Conservation (phyloP, 306 rosid genomes). For the Sphenostylis stenocarpa region DNA sequence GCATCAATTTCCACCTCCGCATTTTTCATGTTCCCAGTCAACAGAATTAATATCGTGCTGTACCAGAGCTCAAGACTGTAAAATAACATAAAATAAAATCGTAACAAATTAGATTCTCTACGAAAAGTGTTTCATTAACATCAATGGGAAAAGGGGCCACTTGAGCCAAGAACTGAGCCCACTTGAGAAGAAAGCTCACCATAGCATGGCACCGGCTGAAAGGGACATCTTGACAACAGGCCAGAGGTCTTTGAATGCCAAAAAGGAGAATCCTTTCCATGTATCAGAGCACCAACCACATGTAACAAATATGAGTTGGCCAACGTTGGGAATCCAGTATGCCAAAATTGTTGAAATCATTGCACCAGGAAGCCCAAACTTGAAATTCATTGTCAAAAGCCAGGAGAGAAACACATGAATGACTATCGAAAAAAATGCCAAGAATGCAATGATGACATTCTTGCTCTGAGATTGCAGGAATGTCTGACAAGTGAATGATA, state of each 20-base stretch:
- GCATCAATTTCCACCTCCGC: conserved; percentile 55
- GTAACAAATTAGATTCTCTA: not conserved
- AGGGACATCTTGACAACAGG: conserved; percentile 63
- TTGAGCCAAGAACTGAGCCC: not conserved
- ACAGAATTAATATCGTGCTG: conserved; percentile 48
- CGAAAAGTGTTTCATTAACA: not conserved
- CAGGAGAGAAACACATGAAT: conserved; percentile 48
- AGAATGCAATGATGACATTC: conserved; percentile 48
- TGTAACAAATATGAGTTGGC: conserved; percentile 46
- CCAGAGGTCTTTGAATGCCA: conserved; percentile 58
- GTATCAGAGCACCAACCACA: conserved; percentile 59
- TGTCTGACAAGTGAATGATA: conserved; percentile 49
- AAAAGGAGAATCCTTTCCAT: conserved; percentile 52
- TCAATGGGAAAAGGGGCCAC: no score
- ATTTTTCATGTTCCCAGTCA: conserved; percentile 52
- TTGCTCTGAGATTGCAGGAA: conserved; percentile 62
- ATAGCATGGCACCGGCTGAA: conserved; percentile 59
- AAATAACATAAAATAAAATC: not conserved
- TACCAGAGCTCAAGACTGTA: conserved; percentile 60
- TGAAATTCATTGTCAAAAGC: conserved; percentile 39
- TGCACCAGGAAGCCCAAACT: conserved; percentile 59
- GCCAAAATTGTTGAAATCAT: conserved; percentile 44
- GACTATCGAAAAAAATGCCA: conserved; percentile 39
- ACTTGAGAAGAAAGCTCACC: conserved; percentile 36
- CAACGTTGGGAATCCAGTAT: conserved; percentile 49